Conservation (phyloP, 2,329 filamentous ascomycete species). For the Shiraia sp. region DNA sequence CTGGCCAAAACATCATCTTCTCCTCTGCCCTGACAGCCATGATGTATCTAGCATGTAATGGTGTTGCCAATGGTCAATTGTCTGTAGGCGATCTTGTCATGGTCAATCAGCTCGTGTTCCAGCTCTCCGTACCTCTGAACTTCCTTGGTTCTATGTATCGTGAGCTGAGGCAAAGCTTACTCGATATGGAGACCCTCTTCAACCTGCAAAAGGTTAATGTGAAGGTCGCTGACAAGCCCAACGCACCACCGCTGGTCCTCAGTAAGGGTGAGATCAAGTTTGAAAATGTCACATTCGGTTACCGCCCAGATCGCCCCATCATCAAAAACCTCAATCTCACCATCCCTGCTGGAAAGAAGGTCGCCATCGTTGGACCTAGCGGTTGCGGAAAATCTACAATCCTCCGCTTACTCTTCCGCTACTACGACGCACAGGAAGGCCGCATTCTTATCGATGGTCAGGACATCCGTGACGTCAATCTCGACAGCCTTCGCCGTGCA, state of each 20-base stretch:
- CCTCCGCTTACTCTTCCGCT: constrained; percentile 87
- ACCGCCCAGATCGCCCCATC: constrained; percentile 84
- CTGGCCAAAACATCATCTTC: constrained; percentile 96
- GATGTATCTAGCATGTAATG: constrained; percentile 96
- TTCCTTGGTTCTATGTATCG: constrained; percentile 98
- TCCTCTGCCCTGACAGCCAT: constrained; percentile 90
- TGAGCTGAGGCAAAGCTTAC: constrained; percentile 87
- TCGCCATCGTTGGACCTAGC: constrained; percentile 91
- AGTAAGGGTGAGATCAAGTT: constrained; percentile 88
- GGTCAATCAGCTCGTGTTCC: constrained; percentile 98
- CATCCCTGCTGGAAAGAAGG: constrained; percentile 93
- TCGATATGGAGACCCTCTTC: constrained; percentile 99
- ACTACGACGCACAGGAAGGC: constrained; percentile 84
- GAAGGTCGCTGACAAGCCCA: constrained; percentile 74
- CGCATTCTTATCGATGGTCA: constrained; percentile 91
- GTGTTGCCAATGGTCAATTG: constrained; percentile 77
- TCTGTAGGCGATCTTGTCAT: constrained; percentile 97
- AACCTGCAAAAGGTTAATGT: constrained; percentile 97
- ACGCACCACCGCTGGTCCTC: constrained; percentile 74
- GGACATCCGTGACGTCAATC: constrained; percentile 78
- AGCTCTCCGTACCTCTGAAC: constrained; percentile 94
- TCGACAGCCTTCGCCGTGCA: constrained; percentile 79
- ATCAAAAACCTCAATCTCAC: constrained; percentile 81
- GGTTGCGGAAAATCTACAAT: constrained; percentile 97
- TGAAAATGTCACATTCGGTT: constrained; percentile 93